These are phyloP conservation scores for Microcyclospora tardicrescens DNA, from an alignment of 2,329 filamentous ascomycete species.

Conservation along the genomic window DNA sequence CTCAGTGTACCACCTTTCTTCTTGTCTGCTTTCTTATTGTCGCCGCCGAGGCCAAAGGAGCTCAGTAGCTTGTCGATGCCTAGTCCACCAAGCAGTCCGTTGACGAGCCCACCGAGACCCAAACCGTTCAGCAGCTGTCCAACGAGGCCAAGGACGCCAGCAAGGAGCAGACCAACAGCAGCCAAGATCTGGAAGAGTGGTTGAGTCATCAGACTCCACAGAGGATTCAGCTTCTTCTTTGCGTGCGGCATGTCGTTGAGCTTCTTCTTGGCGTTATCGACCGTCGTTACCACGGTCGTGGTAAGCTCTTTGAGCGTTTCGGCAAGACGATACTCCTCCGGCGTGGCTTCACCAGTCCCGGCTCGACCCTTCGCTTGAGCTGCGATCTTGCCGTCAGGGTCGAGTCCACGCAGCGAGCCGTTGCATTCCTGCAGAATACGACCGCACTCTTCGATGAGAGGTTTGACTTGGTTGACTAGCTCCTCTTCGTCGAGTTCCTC, in stretches of 20 bases:
- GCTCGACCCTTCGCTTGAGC: constrained; percentile 73
- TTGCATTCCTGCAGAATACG: constrained; percentile 77
- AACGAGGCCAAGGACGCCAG: constrained; percentile 72
- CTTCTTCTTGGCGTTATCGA: constrained; percentile 79
- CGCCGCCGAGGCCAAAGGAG: constrained; percentile 51
- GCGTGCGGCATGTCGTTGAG: constrained; percentile 85
- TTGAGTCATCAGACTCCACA: constrained; percentile 72
- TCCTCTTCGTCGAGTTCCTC: constrained; percentile 85
- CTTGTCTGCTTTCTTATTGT: constrained; percentile 39
- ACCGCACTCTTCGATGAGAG: constrained; percentile 74
- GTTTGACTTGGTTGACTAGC: constrained; percentile 73
- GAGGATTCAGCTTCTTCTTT: constrained; percentile 86
- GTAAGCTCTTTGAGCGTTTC: constrained; percentile 80
- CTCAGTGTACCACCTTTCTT: constrained; percentile 21
- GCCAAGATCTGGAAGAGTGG: constrained; percentile 87
- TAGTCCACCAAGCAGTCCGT: constrained; percentile 63
- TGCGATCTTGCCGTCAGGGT: constrained; percentile 77
- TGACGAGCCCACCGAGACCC: constrained; percentile 69
- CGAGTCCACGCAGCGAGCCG: constrained; percentile 71
- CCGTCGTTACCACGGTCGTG: constrained; percentile 63
- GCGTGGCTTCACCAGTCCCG: constrained; percentile 59
- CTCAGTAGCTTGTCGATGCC: constrained; percentile 64
- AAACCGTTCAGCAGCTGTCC: constrained; percentile 68
- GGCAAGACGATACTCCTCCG: constrained; percentile 74
- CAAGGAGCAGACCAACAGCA: constrained; percentile 70